A percentile compares a stretch with the other conserved stretches of the same genome.
Evolutionary conservation across 2,329 filamentous ascomycete species (phyloP).

Genomic region (Ascochyta pisi): DNA sequence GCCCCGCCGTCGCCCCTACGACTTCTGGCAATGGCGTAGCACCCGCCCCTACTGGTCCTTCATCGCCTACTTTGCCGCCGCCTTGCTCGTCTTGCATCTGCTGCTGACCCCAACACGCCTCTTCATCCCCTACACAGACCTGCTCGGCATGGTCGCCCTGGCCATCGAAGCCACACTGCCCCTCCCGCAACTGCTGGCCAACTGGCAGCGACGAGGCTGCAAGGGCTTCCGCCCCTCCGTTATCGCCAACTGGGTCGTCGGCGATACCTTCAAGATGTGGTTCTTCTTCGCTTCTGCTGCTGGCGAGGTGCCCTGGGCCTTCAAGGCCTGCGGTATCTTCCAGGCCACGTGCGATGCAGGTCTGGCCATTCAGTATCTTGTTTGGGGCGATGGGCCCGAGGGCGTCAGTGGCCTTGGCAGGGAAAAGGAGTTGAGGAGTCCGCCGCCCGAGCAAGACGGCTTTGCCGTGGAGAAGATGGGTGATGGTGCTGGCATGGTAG

Average conservation of each 20-base stretch:
- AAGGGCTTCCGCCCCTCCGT: constrained; percentile 80
- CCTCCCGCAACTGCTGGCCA: constrained; percentile 77
- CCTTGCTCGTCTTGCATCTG: constrained; percentile 70
- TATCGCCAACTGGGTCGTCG: constrained; percentile 77
- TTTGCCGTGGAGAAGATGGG: constrained; percentile 25
- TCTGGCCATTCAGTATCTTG: constrained; percentile 73
- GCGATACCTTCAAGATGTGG: constrained; percentile 82
- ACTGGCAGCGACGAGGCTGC: constrained; percentile 72
- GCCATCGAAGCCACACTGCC: constrained; percentile 82
- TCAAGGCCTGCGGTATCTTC: constrained; percentile 83
- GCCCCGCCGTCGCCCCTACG: constrained; percentile 65
- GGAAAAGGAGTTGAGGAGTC: constrained; percentile 37
- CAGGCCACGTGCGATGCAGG: constrained; percentile 79
- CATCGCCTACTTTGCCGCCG: constrained; percentile 69
- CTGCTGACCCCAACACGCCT: constrained; percentile 65
- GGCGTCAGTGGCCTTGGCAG: constrained; percentile 15
- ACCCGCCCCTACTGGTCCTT: constrained; percentile 83
- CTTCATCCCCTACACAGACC: constrained; percentile 70
- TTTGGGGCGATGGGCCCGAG: constrained; percentile 39
- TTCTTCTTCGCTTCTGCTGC: constrained; percentile 77
- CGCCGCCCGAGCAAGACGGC: constrained; percentile 23
- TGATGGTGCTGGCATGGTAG: constrained; percentile 12
- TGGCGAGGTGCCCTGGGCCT: constrained; percentile 73
- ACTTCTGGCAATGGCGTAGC: constrained; percentile 84
- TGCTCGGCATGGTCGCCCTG: constrained; percentile 78